A percentile compares a stretch with the other conserved stretches of the same genome.
Conservation (phyloP, 2,329 filamentous ascomycete species). For the Monosporascus sp. region DNA sequence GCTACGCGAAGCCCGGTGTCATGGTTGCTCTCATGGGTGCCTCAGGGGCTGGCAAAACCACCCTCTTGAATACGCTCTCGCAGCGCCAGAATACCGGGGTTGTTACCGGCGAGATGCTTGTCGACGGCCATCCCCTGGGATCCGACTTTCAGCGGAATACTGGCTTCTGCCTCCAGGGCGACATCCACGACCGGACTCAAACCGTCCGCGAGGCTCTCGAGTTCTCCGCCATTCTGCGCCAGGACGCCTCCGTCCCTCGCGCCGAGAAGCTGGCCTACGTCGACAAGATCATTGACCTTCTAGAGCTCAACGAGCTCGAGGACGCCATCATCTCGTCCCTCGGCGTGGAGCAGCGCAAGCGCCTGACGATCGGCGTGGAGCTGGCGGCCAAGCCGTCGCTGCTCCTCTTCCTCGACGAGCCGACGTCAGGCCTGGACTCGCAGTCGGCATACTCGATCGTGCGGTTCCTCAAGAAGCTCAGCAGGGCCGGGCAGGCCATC, state of each 20-base stretch:
- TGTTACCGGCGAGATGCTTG: slow-evolving; percentile 64
- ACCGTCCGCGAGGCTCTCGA: slow-evolving; percentile 85
- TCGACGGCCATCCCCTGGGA: slow-evolving; percentile 58
- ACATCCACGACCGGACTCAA: slow-evolving; percentile 62
- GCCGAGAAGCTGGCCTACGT: slow-evolving; percentile 83
- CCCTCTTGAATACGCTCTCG: slow-evolving; percentile 68
- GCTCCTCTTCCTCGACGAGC: slow-evolving; percentile 67
- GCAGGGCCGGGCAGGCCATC: slow-evolving; percentile 62
- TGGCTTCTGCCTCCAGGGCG: slow-evolving; percentile 68
- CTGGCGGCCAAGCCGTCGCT: slow-evolving; percentile 63
- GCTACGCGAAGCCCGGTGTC: slow-evolving; percentile 73
- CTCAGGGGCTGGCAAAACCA: slow-evolving; percentile 79
- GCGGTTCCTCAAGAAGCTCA: slow-evolving; percentile 62
- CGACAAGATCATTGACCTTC: slow-evolving; percentile 84
- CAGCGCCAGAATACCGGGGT: slow-evolving; percentile 65
- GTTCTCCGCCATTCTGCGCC: slow-evolving; percentile 75
- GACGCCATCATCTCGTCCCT: slow-evolving; percentile 61
- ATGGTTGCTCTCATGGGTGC: slow-evolving; percentile 80
- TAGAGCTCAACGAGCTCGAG: slow-evolving; percentile 65
- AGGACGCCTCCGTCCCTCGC: slow-evolving; percentile 66
- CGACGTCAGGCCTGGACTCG: slow-evolving; percentile 64
- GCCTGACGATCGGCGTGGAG: slow-evolving; percentile 69
- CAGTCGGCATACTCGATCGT: slow-evolving; percentile 65
- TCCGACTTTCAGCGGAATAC: slow-evolving; percentile 63
- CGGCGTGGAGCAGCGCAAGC: slow-evolving; percentile 65